Evolutionary conservation across 2,329 filamentous ascomycete genomes (phyloP), one percentile per base, ranked within the genome.

Genomic region (Blumeria graminis): DNA sequence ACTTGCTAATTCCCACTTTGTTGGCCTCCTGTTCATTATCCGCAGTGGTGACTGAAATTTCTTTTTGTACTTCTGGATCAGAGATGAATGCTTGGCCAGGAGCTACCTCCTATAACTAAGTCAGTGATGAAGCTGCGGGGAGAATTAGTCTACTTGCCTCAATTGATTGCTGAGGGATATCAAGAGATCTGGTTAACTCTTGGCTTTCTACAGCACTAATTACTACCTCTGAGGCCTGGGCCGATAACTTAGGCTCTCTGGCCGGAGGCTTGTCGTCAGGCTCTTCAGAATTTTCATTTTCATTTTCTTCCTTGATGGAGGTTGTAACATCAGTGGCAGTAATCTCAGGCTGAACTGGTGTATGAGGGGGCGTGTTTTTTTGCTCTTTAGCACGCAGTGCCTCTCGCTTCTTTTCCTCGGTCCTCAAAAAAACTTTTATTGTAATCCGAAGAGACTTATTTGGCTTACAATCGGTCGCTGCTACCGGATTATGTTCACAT

Each of bases 391-490:
- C 70, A 48, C 77, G 74, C 46, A 73, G 74, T 55, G 79, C 77
- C 63, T 89, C 84, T 60, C 84, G 78, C 69, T 93, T 94, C 74
- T 93, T 94, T 68, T 94, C 85, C 62, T 88, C 85, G 0, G 84
- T 94, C 64, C 89, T 85, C 53, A 98, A 71, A 65, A 94, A 98
- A 11, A 92, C 86, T 62, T 86, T 84, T 62, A 96, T 83, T 1
- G 92, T 98, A 32, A 86, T 92, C 61, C 92, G 82, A n/a, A 96
- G 73, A 33, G 84, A 81, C 67, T 94, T 95, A 68, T 94, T 86
- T 1, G 86, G 80, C 60, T 84, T 88, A 73, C 89, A 94, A 62
- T 92, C 83, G 58, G 86, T 85, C 51, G 83, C 78, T 33, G 87
- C 86, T 58, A 98, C 77, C 0, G 92, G 92, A 22, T 81, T 84